phyloP scores from a whole-genome alignment of 2,329 filamentous ascomycete genomes.

The Ustulina deusta region DNA sequence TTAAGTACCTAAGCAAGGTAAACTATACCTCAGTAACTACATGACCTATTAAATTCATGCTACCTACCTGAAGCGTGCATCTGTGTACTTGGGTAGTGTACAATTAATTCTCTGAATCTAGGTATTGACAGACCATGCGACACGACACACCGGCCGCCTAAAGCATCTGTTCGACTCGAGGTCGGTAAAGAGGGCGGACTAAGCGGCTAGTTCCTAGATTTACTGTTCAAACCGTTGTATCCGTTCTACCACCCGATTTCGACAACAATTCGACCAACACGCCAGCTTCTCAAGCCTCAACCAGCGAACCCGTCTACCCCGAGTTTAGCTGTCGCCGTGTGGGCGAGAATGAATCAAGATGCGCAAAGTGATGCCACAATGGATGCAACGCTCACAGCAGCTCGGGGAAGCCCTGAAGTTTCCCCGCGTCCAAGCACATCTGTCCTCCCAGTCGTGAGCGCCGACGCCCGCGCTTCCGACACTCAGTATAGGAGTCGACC shows the following conservation, averaged over 20 bases:
- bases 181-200: slow-evolving; percentile 12
- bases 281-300: slow-evolving; percentile 18
- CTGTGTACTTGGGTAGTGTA: slow-evolving; percentile 11
- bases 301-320: slow-evolving; percentile 24
- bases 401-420: slow-evolving; percentile 44
- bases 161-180: slow-evolving; percentile 30
- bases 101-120: slow-evolving; percentile 31
- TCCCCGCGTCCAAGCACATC: slow-evolving; percentile 45
- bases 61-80: not conserved
- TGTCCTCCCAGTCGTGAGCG: slow-evolving; percentile 36
- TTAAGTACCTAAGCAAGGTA: slow-evolving; percentile 9
- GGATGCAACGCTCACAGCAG: slow-evolving; percentile 47
- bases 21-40: not conserved
- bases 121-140: slow-evolving; percentile 33
- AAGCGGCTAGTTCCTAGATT: not conserved
- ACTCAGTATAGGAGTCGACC: slow-evolving; percentile 72
- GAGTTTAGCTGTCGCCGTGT: slow-evolving; percentile 42
- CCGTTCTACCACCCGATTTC: slow-evolving; percentile 2
- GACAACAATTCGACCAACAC: slow-evolving; percentile 17
- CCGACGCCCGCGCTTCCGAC: slow-evolving; percentile 51
- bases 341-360: slow-evolving; percentile 55
- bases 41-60: slow-evolving; percentile 2
- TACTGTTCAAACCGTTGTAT: slow-evolving; percentile 6
- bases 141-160: slow-evolving; percentile 21
- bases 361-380: slow-evolving; percentile 47